Percentiles rank a stretch among this genome's conserved stretches.
phyloP scores from a whole-genome alignment of 805 yeast species.

The Ogataea allantospora region DNA sequence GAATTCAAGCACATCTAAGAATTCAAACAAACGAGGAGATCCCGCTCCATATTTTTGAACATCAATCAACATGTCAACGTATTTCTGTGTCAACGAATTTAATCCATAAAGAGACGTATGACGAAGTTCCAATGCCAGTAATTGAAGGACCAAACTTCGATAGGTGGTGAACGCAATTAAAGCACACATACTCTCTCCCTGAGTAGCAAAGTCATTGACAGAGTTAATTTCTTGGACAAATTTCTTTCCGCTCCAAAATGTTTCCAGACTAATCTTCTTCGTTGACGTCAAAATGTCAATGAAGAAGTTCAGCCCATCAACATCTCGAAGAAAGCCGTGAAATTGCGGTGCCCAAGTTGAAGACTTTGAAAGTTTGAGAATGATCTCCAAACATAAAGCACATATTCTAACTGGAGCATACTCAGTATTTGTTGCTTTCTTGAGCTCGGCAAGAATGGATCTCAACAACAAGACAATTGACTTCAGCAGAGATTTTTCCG shows the following conservation, averaged over 20 bases:
- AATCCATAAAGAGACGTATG: conserved; percentile 46
- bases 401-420: conserved; percentile 58
- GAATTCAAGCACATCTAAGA: conserved; percentile 69
- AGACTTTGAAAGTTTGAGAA: conserved; percentile 60
- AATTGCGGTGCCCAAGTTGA: conserved; percentile 51
- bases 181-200: conserved; percentile 46
- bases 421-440: conserved; percentile 36
- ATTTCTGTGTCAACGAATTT: conserved; percentile 49
- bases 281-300: conserved; percentile 49
- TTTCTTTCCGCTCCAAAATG: conserved; percentile 52
- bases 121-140: conserved; percentile 73
- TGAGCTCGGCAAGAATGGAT: conserved; percentile 43
- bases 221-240: conserved; percentile 43
- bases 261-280: conserved; percentile 51
- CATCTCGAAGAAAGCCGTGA: conserved; percentile 50
- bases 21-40: conserved; percentile 64
- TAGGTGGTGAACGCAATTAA: conserved; percentile 59
- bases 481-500: conserved; percentile 55
- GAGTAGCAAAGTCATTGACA: conserved; percentile 35
- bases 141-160: conserved; percentile 60
- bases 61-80: conserved; percentile 53
- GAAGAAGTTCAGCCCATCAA: conserved; percentile 41
- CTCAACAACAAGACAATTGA: conserved; percentile 51
- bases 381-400: conserved; percentile 55
- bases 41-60: conserved; percentile 50